phyloP scores from a whole-genome alignment of 1,284 basidiomycete species.

The Naganishia cerealis region DNA sequence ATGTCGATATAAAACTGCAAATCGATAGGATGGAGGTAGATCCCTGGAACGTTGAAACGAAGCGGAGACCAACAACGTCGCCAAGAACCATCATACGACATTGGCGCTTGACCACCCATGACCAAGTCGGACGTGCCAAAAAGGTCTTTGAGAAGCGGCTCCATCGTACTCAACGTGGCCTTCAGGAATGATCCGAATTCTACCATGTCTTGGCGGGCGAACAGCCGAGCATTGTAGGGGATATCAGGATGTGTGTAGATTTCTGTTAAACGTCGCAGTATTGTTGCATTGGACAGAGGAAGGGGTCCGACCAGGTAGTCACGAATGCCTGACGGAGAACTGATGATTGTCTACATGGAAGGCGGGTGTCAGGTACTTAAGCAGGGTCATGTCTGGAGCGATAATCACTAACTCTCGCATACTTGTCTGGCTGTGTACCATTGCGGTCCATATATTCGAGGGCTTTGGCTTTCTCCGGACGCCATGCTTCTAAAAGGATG shows the following conservation, averaged over 20 bases:
- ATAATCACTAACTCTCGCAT: slow-evolving; percentile 41
- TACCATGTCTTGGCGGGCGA: slow-evolving; percentile 1
- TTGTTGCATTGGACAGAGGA: background rate
- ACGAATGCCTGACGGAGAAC: background rate
- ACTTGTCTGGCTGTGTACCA: slow-evolving; percentile 38
- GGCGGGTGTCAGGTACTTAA: background rate
- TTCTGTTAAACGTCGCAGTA: slow-evolving; percentile 31
- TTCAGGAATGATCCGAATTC: background rate
- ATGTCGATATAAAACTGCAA: slow-evolving; percentile 38
- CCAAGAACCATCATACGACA: slow-evolving; percentile 64
- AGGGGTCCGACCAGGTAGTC: slow-evolving; percentile 24
- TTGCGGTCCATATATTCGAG: slow-evolving; percentile 40
- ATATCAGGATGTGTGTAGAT: slow-evolving; percentile 37
- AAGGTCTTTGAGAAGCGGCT: background rate
- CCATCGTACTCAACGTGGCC: background rate
- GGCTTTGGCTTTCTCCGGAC: slow-evolving; percentile 43
- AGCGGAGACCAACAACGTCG: slow-evolving; percentile 48
- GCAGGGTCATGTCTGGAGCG: slow-evolving; percentile 29
- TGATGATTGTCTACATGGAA: background rate
- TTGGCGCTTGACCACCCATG: slow-evolving; percentile 58
- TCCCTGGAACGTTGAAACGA: slow-evolving; percentile 1
- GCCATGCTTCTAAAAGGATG: slow-evolving; percentile 42
- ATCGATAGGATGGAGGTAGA: slow-evolving; percentile 39
- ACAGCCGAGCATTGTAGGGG: slow-evolving; percentile 35
- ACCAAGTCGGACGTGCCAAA: slow-evolving; percentile 44